These are phyloP conservation scores for Aspergillus bertholletiae DNA, from an alignment of 495 filamentous ascomycete genomes.

Conservation along the genomic window DNA sequence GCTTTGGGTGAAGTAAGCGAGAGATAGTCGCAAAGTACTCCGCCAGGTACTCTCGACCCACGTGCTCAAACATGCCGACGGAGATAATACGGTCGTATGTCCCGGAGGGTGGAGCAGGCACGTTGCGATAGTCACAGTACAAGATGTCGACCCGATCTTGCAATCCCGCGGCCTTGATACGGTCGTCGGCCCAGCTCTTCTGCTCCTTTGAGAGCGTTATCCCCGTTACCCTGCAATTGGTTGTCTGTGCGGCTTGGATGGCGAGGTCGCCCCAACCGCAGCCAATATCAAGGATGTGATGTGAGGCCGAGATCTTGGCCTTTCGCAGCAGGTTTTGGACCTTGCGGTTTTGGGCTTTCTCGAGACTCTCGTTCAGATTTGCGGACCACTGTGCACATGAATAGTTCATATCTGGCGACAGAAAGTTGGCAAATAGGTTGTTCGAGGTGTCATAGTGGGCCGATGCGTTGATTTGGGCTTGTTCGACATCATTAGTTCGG, in stretches of 20 bases:
- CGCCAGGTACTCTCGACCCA: constrained; percentile 59
- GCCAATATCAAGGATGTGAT: constrained; percentile 68
- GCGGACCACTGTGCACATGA: constrained; percentile 66
- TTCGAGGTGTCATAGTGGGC: constrained; percentile 76
- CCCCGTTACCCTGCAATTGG: constrained; percentile 60
- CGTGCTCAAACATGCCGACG: constrained; percentile 75
- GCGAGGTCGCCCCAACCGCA: constrained; percentile 69
- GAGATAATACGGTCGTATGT: constrained; percentile 70
- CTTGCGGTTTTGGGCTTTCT: constrained; percentile 63
- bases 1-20: constrained; percentile 55
- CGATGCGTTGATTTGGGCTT: constrained; percentile 60
- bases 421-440: constrained; percentile 67
- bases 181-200: constrained; percentile 54
- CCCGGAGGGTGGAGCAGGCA: too few species aligned
- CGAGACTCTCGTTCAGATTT: constrained; percentile 47
- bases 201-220: constrained; percentile 61
- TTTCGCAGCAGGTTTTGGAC: constrained; percentile 57
- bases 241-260: constrained; percentile 55
- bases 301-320: constrained; percentile 54
- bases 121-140: constrained; percentile 28
- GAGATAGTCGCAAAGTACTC: constrained; percentile 59
- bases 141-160: constrained; percentile 50
- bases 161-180: constrained; percentile 52
- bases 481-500: constrained; percentile 66
- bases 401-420: constrained; percentile 74